Evolutionary conservation across 768 basidiomycete species (phyloP).

Genomic region (Trametes punicea): DNA sequence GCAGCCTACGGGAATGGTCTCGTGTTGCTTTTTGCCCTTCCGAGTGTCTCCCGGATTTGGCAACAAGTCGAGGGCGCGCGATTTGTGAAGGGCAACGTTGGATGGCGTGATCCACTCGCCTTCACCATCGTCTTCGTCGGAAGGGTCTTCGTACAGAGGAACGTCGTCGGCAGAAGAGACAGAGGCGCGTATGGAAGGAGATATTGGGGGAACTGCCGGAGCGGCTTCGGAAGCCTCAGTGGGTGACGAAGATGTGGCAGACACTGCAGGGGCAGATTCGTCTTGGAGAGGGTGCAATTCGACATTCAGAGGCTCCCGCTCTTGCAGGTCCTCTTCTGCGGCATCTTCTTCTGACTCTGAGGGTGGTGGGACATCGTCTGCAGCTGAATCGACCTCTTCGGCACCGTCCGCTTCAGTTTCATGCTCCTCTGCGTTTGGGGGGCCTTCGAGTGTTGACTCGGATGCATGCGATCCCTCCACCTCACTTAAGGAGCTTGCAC

Average conservation of each 20-base stretch:
- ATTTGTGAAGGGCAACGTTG: conserved; percentile 85
- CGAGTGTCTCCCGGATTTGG: conserved; percentile 46
- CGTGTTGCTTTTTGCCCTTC: conserved; percentile 32
- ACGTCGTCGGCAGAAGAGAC: conserved; percentile 15
- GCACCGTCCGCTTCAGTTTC: conserved; percentile 9
- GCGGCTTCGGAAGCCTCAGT: no score
- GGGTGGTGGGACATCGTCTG: conserved; percentile 16
- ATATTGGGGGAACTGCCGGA: neutral
- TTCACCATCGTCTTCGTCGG: conserved; percentile 76
- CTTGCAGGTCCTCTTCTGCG: conserved; percentile 6
- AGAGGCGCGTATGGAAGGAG: neutral
- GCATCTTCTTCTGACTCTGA: conserved; percentile 7
- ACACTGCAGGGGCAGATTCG: conserved; percentile 10
- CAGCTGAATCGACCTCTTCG: conserved; percentile 19
- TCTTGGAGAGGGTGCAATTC: conserved; percentile 39
- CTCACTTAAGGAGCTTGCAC: neutral
- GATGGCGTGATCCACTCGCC: conserved; percentile 97
- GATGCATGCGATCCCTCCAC: conserved; percentile 5
- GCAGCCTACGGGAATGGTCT: conserved; percentile 70
- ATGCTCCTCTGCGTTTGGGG: conserved; percentile 2
- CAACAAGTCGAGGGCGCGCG: conserved; percentile 78
- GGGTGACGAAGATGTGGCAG: neutral
- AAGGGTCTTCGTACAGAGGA: conserved; percentile 71
- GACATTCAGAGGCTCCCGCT: conserved; percentile 42
- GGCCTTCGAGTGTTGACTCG: neutral